Conservation (phyloP, 805 yeast species). For the Hanseniaspora lachancei region DNA sequence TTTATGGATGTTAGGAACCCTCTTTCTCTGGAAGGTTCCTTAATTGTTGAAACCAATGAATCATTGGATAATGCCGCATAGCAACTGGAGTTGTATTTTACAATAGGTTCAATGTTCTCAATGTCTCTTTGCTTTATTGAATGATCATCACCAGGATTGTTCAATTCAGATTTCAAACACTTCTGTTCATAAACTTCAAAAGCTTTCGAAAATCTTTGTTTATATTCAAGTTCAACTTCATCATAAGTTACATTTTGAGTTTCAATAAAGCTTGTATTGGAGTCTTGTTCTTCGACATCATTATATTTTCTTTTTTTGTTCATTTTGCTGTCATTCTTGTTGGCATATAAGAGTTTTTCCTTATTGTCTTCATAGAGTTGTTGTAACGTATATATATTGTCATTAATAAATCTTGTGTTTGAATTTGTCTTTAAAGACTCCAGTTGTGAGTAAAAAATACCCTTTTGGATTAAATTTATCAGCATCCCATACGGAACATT, state of each 20-base stretch:
- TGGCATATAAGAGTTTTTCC: conserved; percentile 4
- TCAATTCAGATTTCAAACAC: not conserved
- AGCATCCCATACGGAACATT: conserved; percentile 11
- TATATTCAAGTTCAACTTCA: conserved; percentile 1
- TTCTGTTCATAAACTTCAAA: not conserved
- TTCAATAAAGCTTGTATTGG: not conserved
- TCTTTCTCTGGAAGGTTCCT: conserved; percentile 3
- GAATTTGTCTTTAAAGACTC: conserved; percentile 5
- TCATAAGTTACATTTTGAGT: not conserved
- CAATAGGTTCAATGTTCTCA: not conserved
- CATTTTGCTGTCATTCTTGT: not conserved
- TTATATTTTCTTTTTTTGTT: not conserved
- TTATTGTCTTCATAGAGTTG: conserved; percentile 11
- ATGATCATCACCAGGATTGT: not conserved
- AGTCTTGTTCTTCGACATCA: not conserved
- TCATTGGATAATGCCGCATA: not conserved
- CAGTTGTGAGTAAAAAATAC: conserved; percentile 9
- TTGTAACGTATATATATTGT: conserved; percentile 4
- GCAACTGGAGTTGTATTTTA: not conserved
- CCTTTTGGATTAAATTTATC: conserved; percentile 7
- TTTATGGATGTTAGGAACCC: conserved; percentile 6
- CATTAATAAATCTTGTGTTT: not conserved
- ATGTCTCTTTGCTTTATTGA: not conserved
- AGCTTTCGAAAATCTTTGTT: not conserved
- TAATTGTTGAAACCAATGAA: not conserved